These are phyloP conservation scores for Parastagonospora nodorum DNA, from an alignment of 2,329 filamentous ascomycete genomes.

Conservation along the genomic window DNA sequence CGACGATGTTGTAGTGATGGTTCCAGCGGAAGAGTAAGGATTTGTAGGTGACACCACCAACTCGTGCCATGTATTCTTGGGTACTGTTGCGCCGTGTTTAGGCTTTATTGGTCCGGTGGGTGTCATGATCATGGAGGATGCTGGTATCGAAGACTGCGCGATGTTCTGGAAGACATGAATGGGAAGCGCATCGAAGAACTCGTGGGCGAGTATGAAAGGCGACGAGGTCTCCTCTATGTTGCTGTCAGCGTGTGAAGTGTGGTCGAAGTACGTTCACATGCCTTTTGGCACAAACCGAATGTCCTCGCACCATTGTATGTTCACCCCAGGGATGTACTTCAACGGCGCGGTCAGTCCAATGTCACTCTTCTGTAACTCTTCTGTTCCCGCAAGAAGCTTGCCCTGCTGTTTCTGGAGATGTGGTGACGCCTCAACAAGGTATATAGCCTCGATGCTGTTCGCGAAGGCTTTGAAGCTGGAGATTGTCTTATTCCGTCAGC, in stretches of 20 bases:
- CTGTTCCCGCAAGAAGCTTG: conserved; percentile 77
- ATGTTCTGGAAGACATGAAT: conserved; percentile 93
- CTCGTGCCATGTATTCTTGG: conserved; percentile 49
- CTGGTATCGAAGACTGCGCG: conserved; percentile 46
- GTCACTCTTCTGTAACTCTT: conserved; percentile 70
- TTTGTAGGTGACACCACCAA: conserved; percentile 50
- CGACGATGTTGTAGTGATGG: conserved; percentile 8
- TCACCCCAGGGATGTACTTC: conserved; percentile 72
- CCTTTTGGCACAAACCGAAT: conserved; percentile 78
- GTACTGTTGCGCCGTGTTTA: conserved; percentile 41
- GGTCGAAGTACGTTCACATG: conserved; percentile 45
- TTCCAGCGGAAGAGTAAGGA: conserved; percentile 49
- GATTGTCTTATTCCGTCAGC: conserved; percentile 66
- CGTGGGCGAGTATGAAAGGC: conserved; percentile 94
- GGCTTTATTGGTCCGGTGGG: conserved; percentile 56
- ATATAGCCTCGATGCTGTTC: conserved; percentile 80
- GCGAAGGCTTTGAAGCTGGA: conserved; percentile 80
- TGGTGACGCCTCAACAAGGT: conserved; percentile 91
- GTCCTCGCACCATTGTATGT: conserved; percentile 88
- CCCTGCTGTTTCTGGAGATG: conserved; percentile 79
- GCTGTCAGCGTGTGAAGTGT: conserved; percentile 15
- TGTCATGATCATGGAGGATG: conserved; percentile 50
- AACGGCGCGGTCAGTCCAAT: conserved; percentile 74
- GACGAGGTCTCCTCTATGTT: conserved; percentile 67
- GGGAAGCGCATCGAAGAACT: conserved; percentile 97